These are phyloP conservation scores for Penicillium sp. DNA, from an alignment of 2,329 filamentous ascomycete genomes.

Conservation along the genomic window DNA sequence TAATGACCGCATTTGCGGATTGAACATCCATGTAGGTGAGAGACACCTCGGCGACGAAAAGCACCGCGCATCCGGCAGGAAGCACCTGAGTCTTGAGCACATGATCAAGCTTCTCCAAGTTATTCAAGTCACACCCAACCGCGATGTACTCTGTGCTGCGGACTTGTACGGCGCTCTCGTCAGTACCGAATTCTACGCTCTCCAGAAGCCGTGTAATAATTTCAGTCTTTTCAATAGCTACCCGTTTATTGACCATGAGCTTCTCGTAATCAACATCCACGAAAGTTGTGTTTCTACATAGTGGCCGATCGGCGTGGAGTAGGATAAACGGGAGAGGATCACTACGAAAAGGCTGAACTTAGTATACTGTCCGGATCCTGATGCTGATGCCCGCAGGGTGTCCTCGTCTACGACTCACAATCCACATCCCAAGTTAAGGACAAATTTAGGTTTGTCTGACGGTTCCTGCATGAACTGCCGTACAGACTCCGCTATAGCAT, in stretches of 20 bases:
- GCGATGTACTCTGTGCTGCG: conserved; percentile 75
- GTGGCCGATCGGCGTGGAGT: conserved; percentile 66
- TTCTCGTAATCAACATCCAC: conserved; percentile 87
- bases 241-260: conserved; percentile 74
- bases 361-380: conserved; percentile 28
- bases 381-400: background rate
- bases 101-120: conserved; percentile 65
- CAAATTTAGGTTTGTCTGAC: conserved; percentile 66
- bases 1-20: conserved; percentile 74
- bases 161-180: conserved; percentile 56
- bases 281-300: conserved; percentile 67
- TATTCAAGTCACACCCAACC: conserved; percentile 78
- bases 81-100: conserved; percentile 65
- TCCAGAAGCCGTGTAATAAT: conserved; percentile 62
- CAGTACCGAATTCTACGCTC: conserved; percentile 45
- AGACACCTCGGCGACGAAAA: conserved; percentile 89
- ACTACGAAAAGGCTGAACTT: conserved; percentile 53
- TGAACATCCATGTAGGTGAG: conserved; percentile 84
- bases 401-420: conserved; percentile 66
- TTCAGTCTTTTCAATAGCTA: conserved; percentile 67
- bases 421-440: conserved; percentile 87
- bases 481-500: conserved; percentile 77
- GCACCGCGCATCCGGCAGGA: conserved; percentile 63
- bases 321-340: conserved; percentile 88
- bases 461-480: conserved; percentile 70